Base-by-base conservation (phyloP, 177 flowering plant species). In the Vitis hybrid region DNA sequence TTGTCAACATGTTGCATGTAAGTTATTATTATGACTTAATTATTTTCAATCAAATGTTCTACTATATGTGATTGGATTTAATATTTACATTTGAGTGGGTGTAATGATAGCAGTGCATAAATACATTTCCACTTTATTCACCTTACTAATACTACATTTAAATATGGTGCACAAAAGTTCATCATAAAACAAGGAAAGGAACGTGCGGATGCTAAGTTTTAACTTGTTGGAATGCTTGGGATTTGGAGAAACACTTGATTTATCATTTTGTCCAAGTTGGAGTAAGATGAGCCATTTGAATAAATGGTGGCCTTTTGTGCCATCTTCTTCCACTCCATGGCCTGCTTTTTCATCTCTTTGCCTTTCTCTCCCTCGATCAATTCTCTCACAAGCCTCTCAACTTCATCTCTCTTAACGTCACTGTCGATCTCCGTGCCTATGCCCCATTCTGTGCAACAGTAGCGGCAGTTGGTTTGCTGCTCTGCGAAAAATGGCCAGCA, bases 401-500 rank as follows among this genome's bases (percentile, higher is more conserved):
- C 74, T 15, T 75, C 75, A 9, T 70, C 84, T 50, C 89, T 78
- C 74, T 75, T 82, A 12, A 74, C 84, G 13, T 82, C 74, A 33
- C 55, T 72, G 12, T 82, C 77, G 0, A 88, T 84, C 83, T 88
- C 88, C 83, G 81, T 67, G 2, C 90, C 92, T 0, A 83, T 56
- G 1, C 84, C 87, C 90, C 89, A 88, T 6, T 82, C 70, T 0
- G 12, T 61, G 67, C 87, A 85, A 8, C 65, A 33, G 51, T 69
- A 84, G 66, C 85, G 12, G 51, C 91, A 84, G 29, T 89, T 87
- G 0, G 84, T 87, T 51, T 75, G 89, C 39, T 89, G 93, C 70
- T 89, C 93, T 0, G 88, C 86, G 45, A 86, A 86, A 68, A 87
- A 86, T 1, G 91, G 89, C 93, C 89, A 89, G 51, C 86, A 86